Percentiles rank a stretch among this genome's conserved stretches.
Conservation (phyloP, 306 rosid species). For the Fragaria nilgerrensis region DNA sequence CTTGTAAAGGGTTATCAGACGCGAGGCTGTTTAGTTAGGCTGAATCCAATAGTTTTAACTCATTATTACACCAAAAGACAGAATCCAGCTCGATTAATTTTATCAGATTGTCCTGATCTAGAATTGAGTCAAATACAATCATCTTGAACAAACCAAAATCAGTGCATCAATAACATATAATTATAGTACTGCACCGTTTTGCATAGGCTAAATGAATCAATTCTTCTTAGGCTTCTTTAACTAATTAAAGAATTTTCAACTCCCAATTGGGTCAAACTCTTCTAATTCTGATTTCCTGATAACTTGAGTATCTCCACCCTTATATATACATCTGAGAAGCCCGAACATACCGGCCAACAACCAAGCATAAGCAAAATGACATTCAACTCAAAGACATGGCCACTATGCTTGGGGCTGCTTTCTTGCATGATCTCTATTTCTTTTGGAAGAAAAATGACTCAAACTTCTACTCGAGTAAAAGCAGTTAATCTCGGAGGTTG, state of each 20-base stretch:
- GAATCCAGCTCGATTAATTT: background rate
- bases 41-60: background rate
- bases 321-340: background rate
- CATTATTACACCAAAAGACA: background rate
- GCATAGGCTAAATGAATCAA: background rate
- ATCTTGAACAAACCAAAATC: background rate
- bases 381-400: conserved; percentile 23
- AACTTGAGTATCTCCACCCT: background rate
- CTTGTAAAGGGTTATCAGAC: background rate
- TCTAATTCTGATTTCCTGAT: conserved; percentile 10
- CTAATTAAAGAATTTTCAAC: background rate
- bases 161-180: background rate
- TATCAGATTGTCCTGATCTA: background rate
- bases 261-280: background rate
- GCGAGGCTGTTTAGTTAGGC: background rate
- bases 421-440: conserved; percentile 10
- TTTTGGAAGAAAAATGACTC: conserved; percentile 22
- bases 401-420: conserved; percentile 23
- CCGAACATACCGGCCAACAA: background rate
- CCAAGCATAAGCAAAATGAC: conserved; percentile 20
- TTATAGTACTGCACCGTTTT: background rate
- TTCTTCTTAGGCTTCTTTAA: background rate
- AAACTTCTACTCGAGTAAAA: conserved; percentile 23
- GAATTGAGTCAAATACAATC: background rate
- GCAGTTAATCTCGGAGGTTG: conserved; percentile 84